Evolutionary conservation across 2,329 filamentous ascomycete species (phyloP).

Genomic region (Fusarium pseudograminearum): DNA sequence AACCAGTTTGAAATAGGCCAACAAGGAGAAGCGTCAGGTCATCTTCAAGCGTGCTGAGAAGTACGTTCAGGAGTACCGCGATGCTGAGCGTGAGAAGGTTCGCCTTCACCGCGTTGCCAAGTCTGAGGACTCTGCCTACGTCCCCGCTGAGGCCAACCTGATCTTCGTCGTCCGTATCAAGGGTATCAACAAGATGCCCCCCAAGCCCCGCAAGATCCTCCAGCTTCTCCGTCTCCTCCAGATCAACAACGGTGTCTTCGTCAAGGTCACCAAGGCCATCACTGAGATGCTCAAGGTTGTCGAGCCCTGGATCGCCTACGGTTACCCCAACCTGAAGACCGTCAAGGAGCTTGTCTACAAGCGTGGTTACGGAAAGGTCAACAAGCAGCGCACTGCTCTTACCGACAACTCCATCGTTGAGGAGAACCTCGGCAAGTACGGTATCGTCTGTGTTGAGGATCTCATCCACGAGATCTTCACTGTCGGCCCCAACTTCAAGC

Average conservation of each 20-base stretch:
- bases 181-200: slow-evolving; percentile 99
- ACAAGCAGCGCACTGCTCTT: slow-evolving; percentile 96
- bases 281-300: slow-evolving; percentile 97
- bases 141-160: slow-evolving; percentile 93
- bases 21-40: slow-evolving; percentile 97
- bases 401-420: slow-evolving; percentile 99
- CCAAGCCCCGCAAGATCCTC: slow-evolving; percentile 99
- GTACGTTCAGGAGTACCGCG: slow-evolving; percentile 99
- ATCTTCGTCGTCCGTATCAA: slow-evolving; percentile 99
- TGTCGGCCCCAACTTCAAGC: slow-evolving; percentile 99
- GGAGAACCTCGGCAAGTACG: slow-evolving; percentile 96
- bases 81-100: slow-evolving; percentile 98
- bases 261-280: slow-evolving; percentile 97
- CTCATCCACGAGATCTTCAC: slow-evolving; percentile 99
- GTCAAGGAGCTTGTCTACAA: slow-evolving; percentile 99
- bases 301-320: slow-evolving; percentile 99
- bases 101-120: slow-evolving; percentile 90
- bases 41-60: slow-evolving; percentile 99
- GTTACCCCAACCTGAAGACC: slow-evolving; percentile 99
- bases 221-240: slow-evolving; percentile 99
- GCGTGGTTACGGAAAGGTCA: slow-evolving; percentile 98
- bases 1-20: slow-evolving; percentile 73
- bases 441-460: slow-evolving; percentile 99
- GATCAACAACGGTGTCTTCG: slow-evolving; percentile 99
- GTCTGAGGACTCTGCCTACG: slow-evolving; percentile 92